Base-by-base conservation (phyloP, 1,139 yeast genomes). In the Debaryomyces fabryi region DNA sequence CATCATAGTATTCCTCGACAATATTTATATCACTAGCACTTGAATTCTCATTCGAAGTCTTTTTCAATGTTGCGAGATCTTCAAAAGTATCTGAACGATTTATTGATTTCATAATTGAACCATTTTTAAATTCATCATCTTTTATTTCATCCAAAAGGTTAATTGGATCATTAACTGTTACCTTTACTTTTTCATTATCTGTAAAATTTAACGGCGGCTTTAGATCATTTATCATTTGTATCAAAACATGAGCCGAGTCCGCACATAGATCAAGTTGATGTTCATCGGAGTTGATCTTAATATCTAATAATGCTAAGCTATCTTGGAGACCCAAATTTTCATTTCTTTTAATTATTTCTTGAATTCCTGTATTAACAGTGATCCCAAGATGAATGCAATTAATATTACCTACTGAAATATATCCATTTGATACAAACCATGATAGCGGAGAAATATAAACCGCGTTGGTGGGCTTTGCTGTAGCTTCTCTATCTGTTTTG, bases 191-290 rank as follows among this genome's bases (percentile, higher is more conserved):
- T 21, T 82, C 82, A 6, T 79, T 79, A 52, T 82, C 84, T 1
- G 74, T 72, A 54, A 83, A 80, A 12, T 74, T 71, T 3, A 88
- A 68, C 0, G 92, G 92, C 10, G 82, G 81, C 57, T 86, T 88
- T 59, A 91, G 70, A 57, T 90, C 96, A 53, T 81, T 85, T 12
- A 86, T 52, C 18, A 88, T 60, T 55, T 87, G 96, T 2, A 82
- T 55, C 38, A 91, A 66, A 6, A 92, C 82, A 58, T 88, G 86
- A 0, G 85, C 77, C 0, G 97, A 89, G 64, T 92, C 98, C 0
- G 97, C 93, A 68, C 97, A 91, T 2, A 90, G 58, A 35, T 85
- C 85, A 1, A 86, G 45, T 23, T 72, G 75, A 18, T 80, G 60
- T 12, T 74, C 71, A 47, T 83, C 88, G 12, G 81, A 60, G 42